A percentile compares a stretch with the other conserved stretches of the same genome.
phyloP scores from a whole-genome alignment of 495 filamentous ascomycete species.

The Aspergillus ellipticus region DNA sequence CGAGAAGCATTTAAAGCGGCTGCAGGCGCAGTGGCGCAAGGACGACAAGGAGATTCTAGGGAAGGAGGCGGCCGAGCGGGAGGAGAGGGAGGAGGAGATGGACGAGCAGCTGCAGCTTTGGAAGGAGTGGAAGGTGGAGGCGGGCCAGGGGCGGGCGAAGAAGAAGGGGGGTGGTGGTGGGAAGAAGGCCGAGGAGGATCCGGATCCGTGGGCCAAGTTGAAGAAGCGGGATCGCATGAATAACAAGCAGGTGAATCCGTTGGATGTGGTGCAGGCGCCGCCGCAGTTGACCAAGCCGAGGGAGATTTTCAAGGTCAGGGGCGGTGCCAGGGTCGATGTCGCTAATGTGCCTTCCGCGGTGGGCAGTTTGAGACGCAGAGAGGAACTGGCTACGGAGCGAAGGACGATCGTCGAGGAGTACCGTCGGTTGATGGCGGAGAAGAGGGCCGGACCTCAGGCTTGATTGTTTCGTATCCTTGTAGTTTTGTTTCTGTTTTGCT shows the following conservation, averaged over 20 bases:
- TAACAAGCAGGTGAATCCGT: slow-evolving; percentile 52
- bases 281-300: slow-evolving; percentile 67
- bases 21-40: slow-evolving; percentile 78
- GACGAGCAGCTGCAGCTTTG: slow-evolving; percentile 48
- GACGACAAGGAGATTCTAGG: slow-evolving; percentile 63
- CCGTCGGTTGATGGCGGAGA: slow-evolving; percentile 70
- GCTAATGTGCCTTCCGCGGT: slow-evolving; percentile 69
- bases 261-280: slow-evolving; percentile 79
- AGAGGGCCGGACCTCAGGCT: slow-evolving; percentile 33
- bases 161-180: slow-evolving; percentile 48
- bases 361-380: slow-evolving; percentile 76
- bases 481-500: no score
- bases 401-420: slow-evolving; percentile 79
- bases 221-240: slow-evolving; percentile 47
- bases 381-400: slow-evolving; percentile 74
- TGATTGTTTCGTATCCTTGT: no score
- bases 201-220: slow-evolving; percentile 81
- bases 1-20: slow-evolving; percentile 74
- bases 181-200: slow-evolving; percentile 47
- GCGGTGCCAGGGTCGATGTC: slow-evolving; percentile 68
- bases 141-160: slow-evolving; percentile 51
- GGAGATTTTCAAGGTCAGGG: slow-evolving; percentile 64
- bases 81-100: slow-evolving; percentile 51
- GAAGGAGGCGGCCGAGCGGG: slow-evolving; percentile 62
- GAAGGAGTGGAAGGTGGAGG: slow-evolving; percentile 47